Evolutionary conservation across 1,284 basidiomycete genomes (phyloP).

Genomic region (Sporisorium iseilematis-ciliati): DNA sequence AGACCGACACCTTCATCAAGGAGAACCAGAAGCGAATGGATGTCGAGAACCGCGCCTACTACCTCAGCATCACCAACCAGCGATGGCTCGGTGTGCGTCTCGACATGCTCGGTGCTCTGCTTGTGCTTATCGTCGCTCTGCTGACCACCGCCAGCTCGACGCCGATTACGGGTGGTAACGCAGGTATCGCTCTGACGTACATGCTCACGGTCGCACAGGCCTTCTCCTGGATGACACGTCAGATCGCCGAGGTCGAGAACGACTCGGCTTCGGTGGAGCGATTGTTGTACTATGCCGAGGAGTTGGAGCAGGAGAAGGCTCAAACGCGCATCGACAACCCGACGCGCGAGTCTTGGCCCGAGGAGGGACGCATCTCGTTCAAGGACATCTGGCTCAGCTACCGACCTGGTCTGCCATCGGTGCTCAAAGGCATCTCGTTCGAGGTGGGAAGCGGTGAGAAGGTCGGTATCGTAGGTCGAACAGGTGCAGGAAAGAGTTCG

Average conservation of each 20-base stretch:
- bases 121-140: constrained; percentile 65
- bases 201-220: constrained; percentile 64
- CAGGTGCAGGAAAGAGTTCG: constrained; percentile 78
- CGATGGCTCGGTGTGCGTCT: constrained; percentile 84
- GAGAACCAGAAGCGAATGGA: constrained; percentile 78
- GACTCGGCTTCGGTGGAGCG: constrained; percentile 69
- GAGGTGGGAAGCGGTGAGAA: constrained; percentile 72
- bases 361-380: constrained; percentile 65
- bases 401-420: constrained; percentile 72
- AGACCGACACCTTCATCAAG: constrained; percentile 72
- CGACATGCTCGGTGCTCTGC: constrained; percentile 68
- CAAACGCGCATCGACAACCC: constrained; percentile 56
- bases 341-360: constrained; percentile 66
- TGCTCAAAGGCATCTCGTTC: constrained; percentile 72
- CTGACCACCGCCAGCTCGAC: constrained; percentile 52
- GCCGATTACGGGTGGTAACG: constrained; percentile 43
- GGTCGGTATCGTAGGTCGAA: constrained; percentile 73
- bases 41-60: constrained; percentile 89
- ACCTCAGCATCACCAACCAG: constrained; percentile 83
- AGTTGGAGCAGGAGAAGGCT: constrained; percentile 66
- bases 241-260: constrained; percentile 70
- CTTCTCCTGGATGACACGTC: constrained; percentile 68
- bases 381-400: constrained; percentile 71
- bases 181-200: constrained; percentile 66
- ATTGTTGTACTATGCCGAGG: constrained; percentile 64